These are phyloP conservation scores for Monosporascus sp. DNA, from an alignment of 2,329 filamentous ascomycete genomes.

Conservation along the genomic window DNA sequence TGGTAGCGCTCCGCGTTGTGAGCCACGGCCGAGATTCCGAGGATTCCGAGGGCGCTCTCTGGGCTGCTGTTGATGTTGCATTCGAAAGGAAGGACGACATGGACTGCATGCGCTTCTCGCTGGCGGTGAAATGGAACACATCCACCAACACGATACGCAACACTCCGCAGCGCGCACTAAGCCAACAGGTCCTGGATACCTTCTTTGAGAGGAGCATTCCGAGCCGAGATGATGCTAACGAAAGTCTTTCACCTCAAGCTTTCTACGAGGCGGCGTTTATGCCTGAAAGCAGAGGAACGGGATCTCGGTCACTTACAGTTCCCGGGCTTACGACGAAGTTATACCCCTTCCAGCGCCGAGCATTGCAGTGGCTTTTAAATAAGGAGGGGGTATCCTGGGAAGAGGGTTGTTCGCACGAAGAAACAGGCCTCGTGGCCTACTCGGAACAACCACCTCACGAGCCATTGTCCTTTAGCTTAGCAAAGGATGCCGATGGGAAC, in stretches of 20 bases:
- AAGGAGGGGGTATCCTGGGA: conserved; percentile 57
- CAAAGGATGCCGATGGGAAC: conserved; percentile 40
- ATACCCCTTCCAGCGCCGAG: conserved; percentile 68
- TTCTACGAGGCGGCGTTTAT: conserved; percentile 69
- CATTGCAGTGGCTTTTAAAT: conserved; percentile 64
- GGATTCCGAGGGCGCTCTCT: conserved; percentile 24
- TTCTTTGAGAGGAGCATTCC: conserved; percentile 22
- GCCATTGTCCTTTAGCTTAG: conserved; percentile 39
- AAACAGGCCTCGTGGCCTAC: conserved; percentile 21
- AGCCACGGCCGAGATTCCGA: conserved; percentile 9
- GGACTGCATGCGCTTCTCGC: conserved; percentile 26
- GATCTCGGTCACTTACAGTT: conserved; percentile 34
- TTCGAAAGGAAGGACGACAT: conserved; percentile 22
- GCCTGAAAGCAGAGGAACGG: conserved; percentile 41
- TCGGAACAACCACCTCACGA: conserved; percentile 11
- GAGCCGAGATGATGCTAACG: conserved; percentile 2
- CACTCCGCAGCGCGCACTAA: conserved; percentile 24
- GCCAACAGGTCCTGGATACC: conserved; percentile 30
- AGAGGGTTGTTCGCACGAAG: conserved; percentile 6
- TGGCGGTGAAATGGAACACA: conserved; percentile 39
- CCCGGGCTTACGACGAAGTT: conserved; percentile 45
- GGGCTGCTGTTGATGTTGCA: conserved; percentile 27
- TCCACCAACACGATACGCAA: conserved; percentile 30
- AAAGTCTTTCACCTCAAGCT: conserved; percentile 40
- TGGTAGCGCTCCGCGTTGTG: conserved; percentile 9